Base-by-base conservation (phyloP, 305 asterid genomes). In the Striga hermonthica region DNA sequence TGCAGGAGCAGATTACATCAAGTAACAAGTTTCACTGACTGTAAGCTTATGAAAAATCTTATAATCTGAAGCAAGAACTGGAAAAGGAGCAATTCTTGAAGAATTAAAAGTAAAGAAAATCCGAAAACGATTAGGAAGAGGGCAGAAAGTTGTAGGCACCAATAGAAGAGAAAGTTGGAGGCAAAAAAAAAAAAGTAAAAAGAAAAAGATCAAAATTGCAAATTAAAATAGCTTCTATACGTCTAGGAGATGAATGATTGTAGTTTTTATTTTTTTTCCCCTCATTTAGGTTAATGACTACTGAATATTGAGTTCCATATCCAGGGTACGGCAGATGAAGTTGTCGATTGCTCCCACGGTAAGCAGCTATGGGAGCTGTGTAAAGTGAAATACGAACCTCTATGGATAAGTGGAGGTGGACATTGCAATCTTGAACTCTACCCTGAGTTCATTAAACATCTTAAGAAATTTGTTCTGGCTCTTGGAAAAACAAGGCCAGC, bases 391-490 rank as follows among this genome's bases (percentile, higher is more conserved):
- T 94, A 94, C 47, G 99, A 94, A 28, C 98, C 98, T 40, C 28
- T 88, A 48, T 91, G 99, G 99, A 66, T 94, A 80, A 86, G 60
- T 35, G 98, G 99, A 59, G 99, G 98, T 39, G 98, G 98, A 13
- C 98, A 94, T 80, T 86, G 98, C 88, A 94, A 94, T 80, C 98
- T 94, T 47, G 98, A 94, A 76, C 88, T 94, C 59, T 94, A 86
- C 54, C 95, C 99, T 0, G 99, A 91, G 79, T 94, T 86, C 88
- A 86, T 94, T 65, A 90, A 87, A 67, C 97, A 85, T 68, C 79
- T 94, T 37, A 94, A 94, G 67, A 91, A 87, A 65, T 94, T 88
- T 64, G 97, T 94, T 6, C 72, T 84, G 74, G 72, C 89, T 57
- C 96, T 91, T 64, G 95, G 97, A 63, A 86, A 87, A 77, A 68